phyloP scores from a whole-genome alignment of 345 rosid species.

The Populus euphratica region DNA sequence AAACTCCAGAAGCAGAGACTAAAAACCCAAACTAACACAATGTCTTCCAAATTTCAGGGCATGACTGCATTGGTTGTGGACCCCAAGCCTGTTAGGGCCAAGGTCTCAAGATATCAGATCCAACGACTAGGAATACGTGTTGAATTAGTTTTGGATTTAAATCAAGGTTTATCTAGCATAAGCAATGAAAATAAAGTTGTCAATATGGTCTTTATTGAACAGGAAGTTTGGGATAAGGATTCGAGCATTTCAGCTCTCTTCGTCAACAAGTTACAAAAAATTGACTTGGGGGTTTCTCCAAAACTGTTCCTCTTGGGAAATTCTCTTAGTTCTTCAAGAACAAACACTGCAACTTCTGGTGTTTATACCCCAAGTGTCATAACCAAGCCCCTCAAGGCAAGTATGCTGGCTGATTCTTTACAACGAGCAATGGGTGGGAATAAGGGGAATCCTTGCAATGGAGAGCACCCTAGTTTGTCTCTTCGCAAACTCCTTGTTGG shows the following conservation, averaged over 20 bases:
- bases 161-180: conserved; percentile 40
- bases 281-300: conserved; percentile 32
- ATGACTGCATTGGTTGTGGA: conserved; percentile 80
- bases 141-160: conserved; percentile 53
- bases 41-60: conserved; percentile 54
- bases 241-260: conserved; percentile 38
- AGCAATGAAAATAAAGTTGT: conserved; percentile 27
- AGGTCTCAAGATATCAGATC: conserved; percentile 73
- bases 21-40: conserved; percentile 32
- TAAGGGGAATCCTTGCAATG: conserved; percentile 51
- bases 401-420: conserved; percentile 77
- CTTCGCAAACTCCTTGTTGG: conserved; percentile 70
- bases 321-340: conserved; percentile 38
- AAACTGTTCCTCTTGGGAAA: conserved; percentile 61
- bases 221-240: conserved; percentile 80
- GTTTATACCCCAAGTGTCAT: conserved; percentile 43
- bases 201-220: conserved; percentile 69
- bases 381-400: conserved; percentile 80
- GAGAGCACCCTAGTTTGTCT: conserved; percentile 51
- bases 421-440: conserved; percentile 72
- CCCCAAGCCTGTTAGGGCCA: conserved; percentile 62
- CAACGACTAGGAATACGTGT: conserved; percentile 72
- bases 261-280: conserved; percentile 32
- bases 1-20: conserved; percentile 48
- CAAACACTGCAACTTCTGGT: conserved; percentile 21